These are phyloP conservation scores for Blastocystis sp. DNA, from an alignment of 352 stramenopile genomes.

Conservation along the genomic window DNA sequence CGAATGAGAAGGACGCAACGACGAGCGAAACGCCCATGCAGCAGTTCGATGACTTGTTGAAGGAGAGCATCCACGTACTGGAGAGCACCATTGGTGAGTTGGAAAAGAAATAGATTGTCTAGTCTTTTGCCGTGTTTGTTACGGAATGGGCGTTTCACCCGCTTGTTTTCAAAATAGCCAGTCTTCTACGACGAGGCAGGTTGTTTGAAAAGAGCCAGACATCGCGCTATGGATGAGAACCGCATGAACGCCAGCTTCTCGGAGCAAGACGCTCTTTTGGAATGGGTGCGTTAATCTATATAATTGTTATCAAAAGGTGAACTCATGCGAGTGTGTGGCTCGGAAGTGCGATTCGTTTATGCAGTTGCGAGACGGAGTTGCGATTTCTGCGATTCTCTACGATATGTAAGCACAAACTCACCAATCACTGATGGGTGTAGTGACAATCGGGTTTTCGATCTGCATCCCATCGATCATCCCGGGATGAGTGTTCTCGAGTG, in stretches of 20 bases:
- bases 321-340: conserved; percentile 4
- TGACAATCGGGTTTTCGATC: conserved; percentile 16
- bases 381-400: conserved; percentile 39
- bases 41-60: conserved; percentile 24
- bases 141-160: not conserved
- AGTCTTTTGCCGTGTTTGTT: conserved; percentile 3
- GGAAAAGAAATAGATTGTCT: conserved; percentile 22
- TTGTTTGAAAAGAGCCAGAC: not conserved
- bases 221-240: conserved; percentile 7
- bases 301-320: conserved; percentile 24
- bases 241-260: not conserved
- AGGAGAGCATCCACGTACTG: conserved; percentile 27
- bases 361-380: conserved; percentile 36
- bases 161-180: not conserved
- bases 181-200: not conserved
- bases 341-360: not conserved
- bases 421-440: not conserved
- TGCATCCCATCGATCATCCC: not conserved
- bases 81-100: conserved; percentile 12
- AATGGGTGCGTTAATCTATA: conserved; percentile 17
- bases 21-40: not conserved
- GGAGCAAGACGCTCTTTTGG: conserved; percentile 26
- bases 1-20: not conserved
- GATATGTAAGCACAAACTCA: conserved; percentile 20
- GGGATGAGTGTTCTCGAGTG: not conserved